phyloP scores from a whole-genome alignment of 208 protist genomes.

The Trypanosoma lewisi region DNA sequence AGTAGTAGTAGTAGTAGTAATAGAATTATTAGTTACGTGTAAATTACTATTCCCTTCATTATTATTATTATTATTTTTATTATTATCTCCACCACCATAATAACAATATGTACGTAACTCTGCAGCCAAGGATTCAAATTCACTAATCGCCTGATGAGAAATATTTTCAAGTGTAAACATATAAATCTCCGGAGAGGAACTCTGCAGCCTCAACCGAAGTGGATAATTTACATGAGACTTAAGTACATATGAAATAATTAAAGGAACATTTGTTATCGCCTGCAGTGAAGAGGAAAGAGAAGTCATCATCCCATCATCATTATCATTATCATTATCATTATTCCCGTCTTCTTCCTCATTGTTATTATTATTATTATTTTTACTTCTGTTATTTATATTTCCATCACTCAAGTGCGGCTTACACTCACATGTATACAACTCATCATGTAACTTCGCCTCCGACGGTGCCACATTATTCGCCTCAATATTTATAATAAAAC shows the following conservation, averaged over 20 bases:
- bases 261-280: conserved; percentile 70
- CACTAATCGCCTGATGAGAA: conserved; percentile 12
- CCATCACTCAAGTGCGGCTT: conserved; percentile 18
- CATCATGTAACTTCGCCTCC: conserved; percentile 81
- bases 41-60: no score
- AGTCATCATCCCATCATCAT: no score
- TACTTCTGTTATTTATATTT: no score
- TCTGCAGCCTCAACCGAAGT: conserved; percentile 51
- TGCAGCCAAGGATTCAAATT: conserved; percentile 36
- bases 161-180: conserved; percentile 47
- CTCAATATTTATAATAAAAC: conserved; percentile 82
- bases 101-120: conserved; percentile 50
- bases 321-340: no score
- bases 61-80: no score
- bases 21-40: no score
- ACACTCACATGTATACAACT: conserved; percentile 78
- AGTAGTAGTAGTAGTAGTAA: no score
- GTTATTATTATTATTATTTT: no score
- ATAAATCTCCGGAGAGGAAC: conserved; percentile 61
- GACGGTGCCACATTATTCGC: conserved; percentile 85
- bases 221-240: conserved; percentile 57
- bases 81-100: conserved; percentile 42
- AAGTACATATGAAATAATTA: conserved; percentile 70
- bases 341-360: no score
- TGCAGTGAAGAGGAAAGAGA: conserved; percentile 30